Evolutionary conservation across 441 rosid species (phyloP).

Genomic region (Geranium incanum): DNA sequence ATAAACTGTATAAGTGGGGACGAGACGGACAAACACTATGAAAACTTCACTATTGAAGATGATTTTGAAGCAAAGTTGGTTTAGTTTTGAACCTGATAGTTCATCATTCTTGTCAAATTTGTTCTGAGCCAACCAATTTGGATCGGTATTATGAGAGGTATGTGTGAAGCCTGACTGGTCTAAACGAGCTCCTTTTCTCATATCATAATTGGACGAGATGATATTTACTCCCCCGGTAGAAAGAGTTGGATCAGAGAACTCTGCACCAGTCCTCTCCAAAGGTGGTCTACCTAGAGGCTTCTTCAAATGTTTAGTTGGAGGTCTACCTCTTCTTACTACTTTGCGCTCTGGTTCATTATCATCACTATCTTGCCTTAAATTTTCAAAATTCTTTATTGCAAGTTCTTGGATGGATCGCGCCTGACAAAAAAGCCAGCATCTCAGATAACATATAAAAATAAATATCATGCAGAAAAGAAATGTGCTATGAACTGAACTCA

Average conservation of each 20-base stretch:
- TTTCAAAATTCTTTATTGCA: constrained; percentile 66
- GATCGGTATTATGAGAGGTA: constrained; percentile 5
- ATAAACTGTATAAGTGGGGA: background rate
- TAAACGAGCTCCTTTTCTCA: constrained; percentile 13
- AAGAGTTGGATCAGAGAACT: background rate
- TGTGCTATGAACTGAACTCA: constrained; percentile 17
- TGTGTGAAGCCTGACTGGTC: constrained; percentile 33
- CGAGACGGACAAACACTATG: constrained; percentile 18
- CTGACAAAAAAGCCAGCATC: constrained; percentile 31
- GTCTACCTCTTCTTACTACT: constrained; percentile 45
- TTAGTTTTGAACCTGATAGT: constrained; percentile 29
- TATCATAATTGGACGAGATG: background rate
- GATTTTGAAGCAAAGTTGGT: constrained; percentile 28
- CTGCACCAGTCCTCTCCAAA: constrained; percentile 6
- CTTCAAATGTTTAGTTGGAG: constrained; percentile 40
- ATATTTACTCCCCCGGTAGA: constrained; percentile 1
- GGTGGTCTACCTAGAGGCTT: constrained; percentile 37
- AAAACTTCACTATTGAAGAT: constrained; percentile 38
- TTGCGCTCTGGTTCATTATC: constrained; percentile 26
- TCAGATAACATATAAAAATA: background rate
- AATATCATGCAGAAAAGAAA: background rate
- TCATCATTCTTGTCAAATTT: constrained; percentile 43
- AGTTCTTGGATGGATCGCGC: constrained; percentile 76
- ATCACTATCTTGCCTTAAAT: constrained; percentile 43
- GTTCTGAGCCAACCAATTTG: constrained; percentile 21